Evolutionary conservation across 208 protist species (phyloP).

Genomic region (Borovskyia barvae): DNA sequence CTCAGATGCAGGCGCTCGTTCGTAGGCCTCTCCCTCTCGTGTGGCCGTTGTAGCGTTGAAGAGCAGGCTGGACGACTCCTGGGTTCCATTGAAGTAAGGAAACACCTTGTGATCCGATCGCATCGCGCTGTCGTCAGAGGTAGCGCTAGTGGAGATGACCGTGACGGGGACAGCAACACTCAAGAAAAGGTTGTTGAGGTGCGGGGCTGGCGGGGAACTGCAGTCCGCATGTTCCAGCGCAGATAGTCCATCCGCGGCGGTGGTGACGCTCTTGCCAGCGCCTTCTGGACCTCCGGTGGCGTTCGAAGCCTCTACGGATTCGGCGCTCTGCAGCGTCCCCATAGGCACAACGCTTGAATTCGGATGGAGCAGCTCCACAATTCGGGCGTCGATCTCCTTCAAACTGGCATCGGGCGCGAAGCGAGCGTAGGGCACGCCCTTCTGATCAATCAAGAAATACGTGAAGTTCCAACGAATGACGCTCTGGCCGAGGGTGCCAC

Average conservation of each 20-base stretch:
- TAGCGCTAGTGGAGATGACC: background rate
- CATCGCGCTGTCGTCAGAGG: conserved; percentile 10
- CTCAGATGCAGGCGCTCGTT: too few relatives aligned
- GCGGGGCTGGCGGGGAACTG: too few relatives aligned
- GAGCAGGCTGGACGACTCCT: conserved; percentile 9
- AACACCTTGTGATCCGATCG: too few relatives aligned
- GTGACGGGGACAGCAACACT: background rate
- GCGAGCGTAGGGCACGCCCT: conserved; percentile 50
- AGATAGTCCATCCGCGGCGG: too few relatives aligned
- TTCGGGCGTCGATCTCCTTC: conserved; percentile 52
- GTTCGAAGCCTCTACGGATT: too few relatives aligned
- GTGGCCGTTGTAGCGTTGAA: conserved; percentile 14
- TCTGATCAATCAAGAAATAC: conserved; percentile 77
- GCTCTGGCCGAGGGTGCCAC: conserved; percentile 49
- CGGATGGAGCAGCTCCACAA: conserved; percentile 39
- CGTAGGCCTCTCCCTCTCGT: conserved; percentile 7
- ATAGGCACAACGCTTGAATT: too few relatives aligned
- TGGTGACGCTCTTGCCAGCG: too few relatives aligned
- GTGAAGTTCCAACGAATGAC: conserved; percentile 94
- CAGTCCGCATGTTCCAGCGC: too few relatives aligned
- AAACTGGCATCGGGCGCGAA: conserved; percentile 52
- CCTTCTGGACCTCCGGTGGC: too few relatives aligned
- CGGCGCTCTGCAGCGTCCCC: too few relatives aligned
- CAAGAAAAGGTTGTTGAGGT: background rate
- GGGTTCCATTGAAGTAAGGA: background rate